phyloP scores from a whole-genome alignment of 345 rosid species.

The Brassica incana region DNA sequence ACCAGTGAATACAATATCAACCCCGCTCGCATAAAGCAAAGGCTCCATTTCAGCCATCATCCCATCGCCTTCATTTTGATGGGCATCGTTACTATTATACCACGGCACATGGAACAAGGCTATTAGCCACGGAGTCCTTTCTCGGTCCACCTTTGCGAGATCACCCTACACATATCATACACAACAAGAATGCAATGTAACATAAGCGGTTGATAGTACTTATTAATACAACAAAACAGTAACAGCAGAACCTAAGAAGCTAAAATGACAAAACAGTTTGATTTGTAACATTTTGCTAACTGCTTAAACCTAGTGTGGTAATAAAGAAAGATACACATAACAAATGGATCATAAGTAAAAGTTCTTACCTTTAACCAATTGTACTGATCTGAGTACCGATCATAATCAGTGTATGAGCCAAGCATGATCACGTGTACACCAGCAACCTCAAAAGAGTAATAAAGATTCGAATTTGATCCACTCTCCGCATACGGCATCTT shows the following conservation, averaged over 20 bases:
- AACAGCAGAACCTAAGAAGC: neutral
- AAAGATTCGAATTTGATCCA: constrained; percentile 86
- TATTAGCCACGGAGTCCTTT: constrained; percentile 88
- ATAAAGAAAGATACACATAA: neutral
- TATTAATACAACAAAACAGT: neutral
- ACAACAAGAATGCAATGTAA: neutral
- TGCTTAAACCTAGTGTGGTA: neutral
- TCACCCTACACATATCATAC: constrained; percentile 54
- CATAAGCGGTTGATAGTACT: neutral
- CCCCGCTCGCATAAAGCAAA: constrained; percentile 72
- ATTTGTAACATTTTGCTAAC: neutral
- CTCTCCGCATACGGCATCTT: constrained; percentile 93
- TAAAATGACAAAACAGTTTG: neutral
- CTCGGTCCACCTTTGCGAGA: constrained; percentile 74
- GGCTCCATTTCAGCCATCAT: constrained; percentile 94
- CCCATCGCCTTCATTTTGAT: constrained; percentile 74
- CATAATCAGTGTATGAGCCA: constrained; percentile 76
- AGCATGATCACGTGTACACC: constrained; percentile 87
- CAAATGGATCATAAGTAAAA: neutral
- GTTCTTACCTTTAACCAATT: constrained; percentile 74
- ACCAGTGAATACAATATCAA: constrained; percentile 75
- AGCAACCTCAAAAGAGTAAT: constrained; percentile 88
- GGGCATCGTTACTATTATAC: constrained; percentile 91
- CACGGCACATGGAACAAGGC: constrained; percentile 84
- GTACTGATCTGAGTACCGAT: constrained; percentile 69